phyloP scores from a whole-genome alignment of 1,284 basidiomycete genomes.

The Coniferiporia sulphurascens region DNA sequence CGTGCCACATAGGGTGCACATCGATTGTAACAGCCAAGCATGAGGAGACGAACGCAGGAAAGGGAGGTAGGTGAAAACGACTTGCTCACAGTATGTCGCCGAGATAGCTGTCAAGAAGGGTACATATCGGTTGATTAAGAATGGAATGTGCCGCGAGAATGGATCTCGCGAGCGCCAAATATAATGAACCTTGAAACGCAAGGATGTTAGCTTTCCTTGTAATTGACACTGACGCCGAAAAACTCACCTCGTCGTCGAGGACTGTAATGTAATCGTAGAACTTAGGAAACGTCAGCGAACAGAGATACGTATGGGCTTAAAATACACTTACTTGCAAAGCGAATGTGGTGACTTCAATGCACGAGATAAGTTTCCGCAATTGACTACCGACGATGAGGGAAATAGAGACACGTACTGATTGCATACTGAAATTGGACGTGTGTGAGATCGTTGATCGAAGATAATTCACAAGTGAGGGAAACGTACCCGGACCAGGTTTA shows the following conservation, averaged over 20 bases:
- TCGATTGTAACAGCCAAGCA: background rate
- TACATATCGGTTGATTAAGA: conserved; percentile 8
- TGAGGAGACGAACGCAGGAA: background rate
- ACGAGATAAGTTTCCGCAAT: background rate
- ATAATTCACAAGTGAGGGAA: background rate
- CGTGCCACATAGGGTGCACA: background rate
- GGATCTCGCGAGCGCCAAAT: background rate
- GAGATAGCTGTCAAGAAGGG: conserved; percentile 2
- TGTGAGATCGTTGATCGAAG: background rate
- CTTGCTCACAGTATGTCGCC: conserved; percentile 2
- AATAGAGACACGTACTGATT: background rate
- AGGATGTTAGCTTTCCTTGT: background rate
- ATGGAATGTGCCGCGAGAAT: background rate
- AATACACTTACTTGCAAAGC: background rate
- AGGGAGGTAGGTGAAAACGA: background rate
- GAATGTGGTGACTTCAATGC: background rate
- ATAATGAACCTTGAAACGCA: background rate
- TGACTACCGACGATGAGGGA: background rate
- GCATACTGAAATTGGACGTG: background rate
- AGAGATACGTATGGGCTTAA: background rate
- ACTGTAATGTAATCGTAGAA: conserved; percentile 7
- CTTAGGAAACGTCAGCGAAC: background rate
- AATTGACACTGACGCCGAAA: background rate
- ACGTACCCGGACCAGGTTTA: background rate
- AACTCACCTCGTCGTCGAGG: conserved; percentile 6